phyloP scores from a whole-genome alignment of 1,139 yeast genomes.

The Casaregolazyma lundiana region DNA sequence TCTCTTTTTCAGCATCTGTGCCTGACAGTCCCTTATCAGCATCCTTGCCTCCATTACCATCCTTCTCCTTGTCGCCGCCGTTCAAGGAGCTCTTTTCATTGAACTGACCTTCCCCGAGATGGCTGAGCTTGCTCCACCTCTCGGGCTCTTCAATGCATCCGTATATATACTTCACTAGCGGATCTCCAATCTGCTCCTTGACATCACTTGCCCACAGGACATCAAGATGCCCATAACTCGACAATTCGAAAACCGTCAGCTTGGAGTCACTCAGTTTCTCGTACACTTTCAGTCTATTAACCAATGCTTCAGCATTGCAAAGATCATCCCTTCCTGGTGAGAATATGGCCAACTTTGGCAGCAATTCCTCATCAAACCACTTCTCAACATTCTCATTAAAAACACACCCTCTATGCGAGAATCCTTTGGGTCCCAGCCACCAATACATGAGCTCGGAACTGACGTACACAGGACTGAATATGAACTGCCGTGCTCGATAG shows the following conservation, averaged over 20 bases:
- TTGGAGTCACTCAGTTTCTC: constrained; percentile 40
- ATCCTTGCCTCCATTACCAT: neutral
- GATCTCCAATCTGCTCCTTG: constrained; percentile 44
- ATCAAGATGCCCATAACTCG: constrained; percentile 77
- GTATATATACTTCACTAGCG: constrained; percentile 36
- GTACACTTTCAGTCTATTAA: constrained; percentile 43
- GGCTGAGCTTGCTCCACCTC: neutral
- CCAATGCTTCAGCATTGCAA: constrained; percentile 60
- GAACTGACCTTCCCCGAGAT: too few relatives aligned
- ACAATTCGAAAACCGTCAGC: constrained; percentile 28
- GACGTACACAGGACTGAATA: constrained; percentile 82
- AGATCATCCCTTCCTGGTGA: constrained; percentile 60
- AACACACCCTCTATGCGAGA: constrained; percentile 51
- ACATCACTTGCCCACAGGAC: constrained; percentile 87
- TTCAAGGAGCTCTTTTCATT: neutral
- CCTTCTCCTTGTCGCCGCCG: neutral
- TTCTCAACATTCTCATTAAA: constrained; percentile 41
- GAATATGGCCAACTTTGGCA: constrained; percentile 57
- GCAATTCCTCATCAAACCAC: constrained; percentile 51
- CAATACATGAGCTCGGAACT: constrained; percentile 80
- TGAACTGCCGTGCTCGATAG: constrained; percentile 65
- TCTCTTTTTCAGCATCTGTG: neutral
- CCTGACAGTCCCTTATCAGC: too few relatives aligned
- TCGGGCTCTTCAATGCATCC: constrained; percentile 14
- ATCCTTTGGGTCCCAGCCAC: constrained; percentile 65